A percentile compares a stretch with the other conserved stretches of the same genome.
Evolutionary conservation across 805 yeast species (phyloP).

Genomic region (Wickerhamiella australiensis): DNA sequence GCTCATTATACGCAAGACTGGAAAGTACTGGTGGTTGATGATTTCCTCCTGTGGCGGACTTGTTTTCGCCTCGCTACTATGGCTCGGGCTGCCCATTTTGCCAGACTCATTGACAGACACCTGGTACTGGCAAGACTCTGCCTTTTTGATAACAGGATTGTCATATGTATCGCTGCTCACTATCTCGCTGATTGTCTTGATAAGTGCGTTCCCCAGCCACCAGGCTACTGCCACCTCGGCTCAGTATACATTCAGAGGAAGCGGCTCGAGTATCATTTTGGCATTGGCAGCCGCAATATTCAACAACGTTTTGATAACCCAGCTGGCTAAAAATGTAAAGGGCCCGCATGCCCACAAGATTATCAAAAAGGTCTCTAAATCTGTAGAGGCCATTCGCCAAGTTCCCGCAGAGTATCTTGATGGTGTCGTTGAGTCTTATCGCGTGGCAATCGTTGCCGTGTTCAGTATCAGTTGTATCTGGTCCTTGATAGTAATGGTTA

Average conservation of each 20-base stretch:
- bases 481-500: background rate
- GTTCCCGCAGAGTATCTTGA: slow-evolving; percentile 37
- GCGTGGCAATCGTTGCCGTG: slow-evolving; percentile 6
- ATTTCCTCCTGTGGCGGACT: slow-evolving; percentile 35
- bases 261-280: slow-evolving; percentile 76
- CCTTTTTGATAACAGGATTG: slow-evolving; percentile 41
- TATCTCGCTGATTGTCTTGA: slow-evolving; percentile 57
- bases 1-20: slow-evolving; percentile 51
- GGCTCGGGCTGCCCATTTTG: slow-evolving; percentile 25
- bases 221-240: slow-evolving; percentile 88
- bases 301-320: slow-evolving; percentile 35
- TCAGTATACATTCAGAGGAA: slow-evolving; percentile 76
- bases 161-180: slow-evolving; percentile 61
- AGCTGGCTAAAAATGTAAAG: slow-evolving; percentile 25
- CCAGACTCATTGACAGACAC: slow-evolving; percentile 47
- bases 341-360: slow-evolving; percentile 36
- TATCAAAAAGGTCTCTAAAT: slow-evolving; percentile 36
- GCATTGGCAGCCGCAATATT: slow-evolving; percentile 56
- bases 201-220: slow-evolving; percentile 46
- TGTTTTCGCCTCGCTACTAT: slow-evolving; percentile 36
- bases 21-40: slow-evolving; percentile 44
- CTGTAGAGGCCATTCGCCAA: slow-evolving; percentile 38
- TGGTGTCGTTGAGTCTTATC: slow-evolving; percentile 37
- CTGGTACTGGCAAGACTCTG: slow-evolving; percentile 34
- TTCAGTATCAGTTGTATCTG: background rate